A percentile compares a stretch with the other conserved stretches of the same genome.
Evolutionary conservation across 2,329 filamentous ascomycete genomes (phyloP).

Genomic region (Phialemonium atrogriseum): DNA sequence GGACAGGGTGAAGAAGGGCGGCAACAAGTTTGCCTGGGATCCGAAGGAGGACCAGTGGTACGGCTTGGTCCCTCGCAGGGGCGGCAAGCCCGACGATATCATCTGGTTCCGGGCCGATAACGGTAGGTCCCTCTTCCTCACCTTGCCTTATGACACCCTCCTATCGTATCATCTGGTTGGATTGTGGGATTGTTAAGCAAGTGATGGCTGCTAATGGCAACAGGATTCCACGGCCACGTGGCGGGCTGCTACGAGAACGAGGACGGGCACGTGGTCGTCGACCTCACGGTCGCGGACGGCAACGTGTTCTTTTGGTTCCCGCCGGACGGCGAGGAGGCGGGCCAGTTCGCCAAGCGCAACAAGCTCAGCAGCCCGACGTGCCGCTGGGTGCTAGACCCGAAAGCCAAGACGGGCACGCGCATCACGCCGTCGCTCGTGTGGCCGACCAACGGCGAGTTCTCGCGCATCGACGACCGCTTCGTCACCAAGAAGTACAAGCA

Average conservation of each 20-base stretch:
- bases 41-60: slow-evolving; percentile 47
- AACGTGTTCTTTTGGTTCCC: slow-evolving; percentile 40
- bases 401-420: slow-evolving; percentile 24
- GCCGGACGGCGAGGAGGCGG: slow-evolving; percentile 20
- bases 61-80: slow-evolving; percentile 41
- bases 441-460: slow-evolving; percentile 39
- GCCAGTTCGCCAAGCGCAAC: slow-evolving; percentile 15
- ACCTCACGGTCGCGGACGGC: slow-evolving; percentile 33
- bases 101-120: slow-evolving; percentile 43
- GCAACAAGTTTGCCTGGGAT: slow-evolving; percentile 44
- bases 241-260: slow-evolving; percentile 39
- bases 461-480: slow-evolving; percentile 38
- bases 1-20: slow-evolving; percentile 33
- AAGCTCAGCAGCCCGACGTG: slow-evolving; percentile 29
- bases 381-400: slow-evolving; percentile 31
- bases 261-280: slow-evolving; percentile 33
- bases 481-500: slow-evolving; percentile 34
- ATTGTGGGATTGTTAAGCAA: background rate
- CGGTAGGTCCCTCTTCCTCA: slow-evolving; percentile 24
- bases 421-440: slow-evolving; percentile 26
- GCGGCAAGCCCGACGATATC: slow-evolving; percentile 42
- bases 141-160: background rate
- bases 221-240: slow-evolving; percentile 37
- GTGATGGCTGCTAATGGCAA: background rate
- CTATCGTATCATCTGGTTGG: too few species aligned